Base-by-base conservation (phyloP, 139 green algal genomes). In the Auxenochlorella protothecoides region DNA sequence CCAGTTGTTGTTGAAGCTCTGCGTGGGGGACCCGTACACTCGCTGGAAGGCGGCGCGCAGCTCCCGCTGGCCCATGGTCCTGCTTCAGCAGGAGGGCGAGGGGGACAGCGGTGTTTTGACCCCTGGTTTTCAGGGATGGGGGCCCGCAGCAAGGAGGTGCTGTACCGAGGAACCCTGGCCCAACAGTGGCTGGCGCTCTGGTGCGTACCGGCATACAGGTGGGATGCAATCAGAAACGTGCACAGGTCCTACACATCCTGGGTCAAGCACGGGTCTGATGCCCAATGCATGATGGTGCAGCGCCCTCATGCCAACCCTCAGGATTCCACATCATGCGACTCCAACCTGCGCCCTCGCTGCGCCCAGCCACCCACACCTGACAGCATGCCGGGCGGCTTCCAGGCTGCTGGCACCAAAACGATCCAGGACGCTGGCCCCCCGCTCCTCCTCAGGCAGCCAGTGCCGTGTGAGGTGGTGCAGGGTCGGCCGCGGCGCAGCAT, bases 1-100 rank as follows among this genome's bases (percentile, higher is more conserved):
- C 78, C 78, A 83, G 56, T 72, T 72, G 66, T 83, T 83, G 74
- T 83, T 83, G 59, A 79, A 83, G 59, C 72, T 76, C 53, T 77
- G 71, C 5, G 78, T 82, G 16, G 74, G n/a, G 0, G 76, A 56
- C 0, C 69, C 75, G 44, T 82, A 83, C 4, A 82, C 75, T 7
- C 73, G 15, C 51, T 82, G 68, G 53, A 83, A 83, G 14, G 77
- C 65, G 3, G 65, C 52, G 0, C 76, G 57, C 12, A 83, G 76
- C 55, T 83, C 75, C 5, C 68, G 53, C 69, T 83, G 78, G 5
- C 68, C 59, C 76, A 83, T 83, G 11, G 12, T 68, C 7, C 73
- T 77, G 60, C 27, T 44, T 44, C 27, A 44, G 27, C 27, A 44
- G 27, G 27, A 44, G 27, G 27, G 27, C 27, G 27, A 44, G 27